These are phyloP conservation scores for Sarcodon sp. DNA, from an alignment of 768 basidiomycete species.

Conservation along the genomic window DNA sequence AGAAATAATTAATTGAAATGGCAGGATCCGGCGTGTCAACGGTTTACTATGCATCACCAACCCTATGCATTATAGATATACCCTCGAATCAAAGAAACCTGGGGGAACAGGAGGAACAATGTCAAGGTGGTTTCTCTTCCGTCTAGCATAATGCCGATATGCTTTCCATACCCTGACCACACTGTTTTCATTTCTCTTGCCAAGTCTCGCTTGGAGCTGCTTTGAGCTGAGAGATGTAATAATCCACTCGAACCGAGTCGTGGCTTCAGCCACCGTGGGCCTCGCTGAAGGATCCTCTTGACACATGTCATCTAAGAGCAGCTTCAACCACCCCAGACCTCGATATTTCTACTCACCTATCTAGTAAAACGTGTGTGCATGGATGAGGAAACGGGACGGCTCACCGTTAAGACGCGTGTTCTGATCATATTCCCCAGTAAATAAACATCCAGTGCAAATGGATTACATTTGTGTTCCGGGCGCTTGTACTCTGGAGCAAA, in stretches of 20 bases:
- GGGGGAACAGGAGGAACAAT: too few species aligned
- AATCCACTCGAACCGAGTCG: constrained; percentile 5
- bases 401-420: constrained; percentile 1
- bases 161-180: too few species aligned
- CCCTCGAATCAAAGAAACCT: too few species aligned
- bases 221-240: not conserved
- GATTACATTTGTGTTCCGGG: constrained; percentile 6
- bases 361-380: not conserved
- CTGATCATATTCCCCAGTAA: constrained; percentile 2
- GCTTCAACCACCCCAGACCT: constrained; percentile 13
- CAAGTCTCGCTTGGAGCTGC: too few species aligned
- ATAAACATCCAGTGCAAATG: constrained; percentile 5
- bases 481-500: constrained; percentile 10
- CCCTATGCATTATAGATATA: too few species aligned
- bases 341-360: constrained; percentile 6
- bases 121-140: too few species aligned
- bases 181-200: too few species aligned
- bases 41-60: too few species aligned
- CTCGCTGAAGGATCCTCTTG: constrained; percentile 12
- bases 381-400: not conserved
- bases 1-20: too few species aligned
- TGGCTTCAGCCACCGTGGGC: constrained; percentile 12
- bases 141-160: too few species aligned
- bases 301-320: constrained; percentile 14
- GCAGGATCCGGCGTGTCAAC: too few species aligned